These are phyloP conservation scores for Globisporangium paddicum DNA, from an alignment of 352 stramenopile genomes.

Conservation along the genomic window DNA sequence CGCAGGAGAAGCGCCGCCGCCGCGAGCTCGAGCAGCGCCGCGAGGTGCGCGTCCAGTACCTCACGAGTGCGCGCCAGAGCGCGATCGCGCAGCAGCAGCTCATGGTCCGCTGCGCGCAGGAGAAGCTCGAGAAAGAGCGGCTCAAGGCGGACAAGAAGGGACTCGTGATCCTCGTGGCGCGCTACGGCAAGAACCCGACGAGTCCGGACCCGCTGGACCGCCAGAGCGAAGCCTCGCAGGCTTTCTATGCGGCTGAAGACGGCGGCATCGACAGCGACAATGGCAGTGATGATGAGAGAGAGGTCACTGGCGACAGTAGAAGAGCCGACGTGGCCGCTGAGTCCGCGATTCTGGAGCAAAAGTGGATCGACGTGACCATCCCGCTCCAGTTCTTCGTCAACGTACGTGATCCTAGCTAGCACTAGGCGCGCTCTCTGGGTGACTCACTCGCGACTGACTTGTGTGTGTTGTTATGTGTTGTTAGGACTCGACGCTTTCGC, in stretches of 20 bases:
- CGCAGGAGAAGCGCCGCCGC: constrained; percentile 51
- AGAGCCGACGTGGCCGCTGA: constrained; percentile 9
- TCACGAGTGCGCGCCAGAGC: constrained; percentile 40
- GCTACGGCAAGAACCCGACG: constrained; percentile 75
- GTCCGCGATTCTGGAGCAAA: constrained; percentile 27
- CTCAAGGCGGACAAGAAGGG: constrained; percentile 37
- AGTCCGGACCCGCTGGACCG: constrained; percentile 35
- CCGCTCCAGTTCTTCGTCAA: constrained; percentile 81
- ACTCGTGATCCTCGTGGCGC: constrained; percentile 64
- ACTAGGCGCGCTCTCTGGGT: background rate
- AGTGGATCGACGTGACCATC: constrained; percentile 76
- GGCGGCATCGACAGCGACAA: constrained; percentile 13
- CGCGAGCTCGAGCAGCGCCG: constrained; percentile 38
- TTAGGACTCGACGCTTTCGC: constrained; percentile 53
- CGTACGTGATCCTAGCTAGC: constrained; percentile 17
- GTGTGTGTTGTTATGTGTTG: constrained; percentile 6
- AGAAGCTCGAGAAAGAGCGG: constrained; percentile 53
- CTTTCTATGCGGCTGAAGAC: constrained; percentile 12
- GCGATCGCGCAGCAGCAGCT: constrained; percentile 71
- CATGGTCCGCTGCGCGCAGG: constrained; percentile 56
- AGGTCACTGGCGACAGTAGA: constrained; percentile 15
- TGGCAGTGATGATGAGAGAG: constrained; percentile 15
- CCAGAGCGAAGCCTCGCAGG: constrained; percentile 15
- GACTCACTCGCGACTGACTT: background rate
- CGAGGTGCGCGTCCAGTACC: constrained; percentile 50